Evolutionary conservation across 768 basidiomycete genomes (phyloP).

Genomic region (Rhodotorula sphaerocarpa): DNA sequence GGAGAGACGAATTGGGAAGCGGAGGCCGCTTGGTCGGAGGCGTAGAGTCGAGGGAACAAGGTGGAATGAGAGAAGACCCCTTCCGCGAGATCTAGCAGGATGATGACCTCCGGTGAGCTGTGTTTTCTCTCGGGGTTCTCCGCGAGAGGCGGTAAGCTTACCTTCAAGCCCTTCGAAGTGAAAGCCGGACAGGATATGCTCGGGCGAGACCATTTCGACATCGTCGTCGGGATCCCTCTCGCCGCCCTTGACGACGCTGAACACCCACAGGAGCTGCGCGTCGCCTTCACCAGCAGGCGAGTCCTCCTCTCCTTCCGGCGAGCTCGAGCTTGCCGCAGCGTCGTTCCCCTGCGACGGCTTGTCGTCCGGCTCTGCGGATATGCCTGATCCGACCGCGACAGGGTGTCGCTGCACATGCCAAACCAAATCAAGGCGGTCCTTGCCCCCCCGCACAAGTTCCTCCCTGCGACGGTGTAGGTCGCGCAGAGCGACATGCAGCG

Average conservation of each 20-base stretch:
- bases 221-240: not conserved
- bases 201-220: too few relatives aligned
- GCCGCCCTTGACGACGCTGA: constrained; percentile 19
- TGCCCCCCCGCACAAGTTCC: not conserved
- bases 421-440: constrained; percentile 8
- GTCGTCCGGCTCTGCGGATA: too few relatives aligned
- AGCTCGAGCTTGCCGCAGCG: not conserved
- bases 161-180: constrained; percentile 3
- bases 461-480: not conserved
- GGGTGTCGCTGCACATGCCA: not conserved
- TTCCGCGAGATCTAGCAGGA: too few relatives aligned
- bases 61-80: not conserved
- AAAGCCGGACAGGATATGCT: not conserved
- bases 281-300: not conserved
- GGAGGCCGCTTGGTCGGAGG: constrained; percentile 28
- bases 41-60: constrained; percentile 26
- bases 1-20: not conserved
- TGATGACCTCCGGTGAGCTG: too few relatives aligned
- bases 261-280: constrained; percentile 22
- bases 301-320: too few relatives aligned
- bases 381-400: not conserved
- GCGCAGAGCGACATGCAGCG: not conserved
- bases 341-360: not conserved
- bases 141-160: not conserved
- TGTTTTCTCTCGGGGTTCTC: too few relatives aligned